Conservation (phyloP, 148 eudicot genomes). For the Rhododendron henanense region DNA sequence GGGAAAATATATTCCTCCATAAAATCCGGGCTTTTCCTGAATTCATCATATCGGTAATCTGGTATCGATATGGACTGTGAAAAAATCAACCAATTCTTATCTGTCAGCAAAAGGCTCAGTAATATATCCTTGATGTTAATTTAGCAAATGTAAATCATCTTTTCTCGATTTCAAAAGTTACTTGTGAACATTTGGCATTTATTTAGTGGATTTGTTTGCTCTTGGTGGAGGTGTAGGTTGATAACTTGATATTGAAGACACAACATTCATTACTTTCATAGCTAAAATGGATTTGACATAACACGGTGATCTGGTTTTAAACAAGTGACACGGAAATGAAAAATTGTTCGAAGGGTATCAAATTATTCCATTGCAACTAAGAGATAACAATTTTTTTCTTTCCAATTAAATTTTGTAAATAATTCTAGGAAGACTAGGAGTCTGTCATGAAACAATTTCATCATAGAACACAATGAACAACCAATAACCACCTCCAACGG, state of each 20-base stretch:
- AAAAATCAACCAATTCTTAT: not conserved
- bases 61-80: slow-evolving; percentile 67
- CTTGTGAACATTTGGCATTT: not conserved
- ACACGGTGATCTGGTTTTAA: no score
- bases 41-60: slow-evolving; percentile 75
- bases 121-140: not conserved
- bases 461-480: not conserved
- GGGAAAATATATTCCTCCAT: slow-evolving; percentile 86
- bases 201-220: not conserved
- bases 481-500: not conserved
- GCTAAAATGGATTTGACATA: no score
- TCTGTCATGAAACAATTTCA: not conserved
- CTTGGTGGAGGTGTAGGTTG: not conserved
- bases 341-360: not conserved
- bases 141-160: not conserved
- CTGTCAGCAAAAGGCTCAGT: not conserved
- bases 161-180: not conserved
- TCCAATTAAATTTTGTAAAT: not conserved
- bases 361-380: not conserved
- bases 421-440: not conserved
- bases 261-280: no score
- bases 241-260: not conserved
- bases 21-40: slow-evolving; percentile 61
- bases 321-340: no score
- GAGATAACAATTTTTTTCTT: not conserved